Conservation (phyloP, 1,284 basidiomycete species). For the Ustanciosporium gigantosporum region DNA sequence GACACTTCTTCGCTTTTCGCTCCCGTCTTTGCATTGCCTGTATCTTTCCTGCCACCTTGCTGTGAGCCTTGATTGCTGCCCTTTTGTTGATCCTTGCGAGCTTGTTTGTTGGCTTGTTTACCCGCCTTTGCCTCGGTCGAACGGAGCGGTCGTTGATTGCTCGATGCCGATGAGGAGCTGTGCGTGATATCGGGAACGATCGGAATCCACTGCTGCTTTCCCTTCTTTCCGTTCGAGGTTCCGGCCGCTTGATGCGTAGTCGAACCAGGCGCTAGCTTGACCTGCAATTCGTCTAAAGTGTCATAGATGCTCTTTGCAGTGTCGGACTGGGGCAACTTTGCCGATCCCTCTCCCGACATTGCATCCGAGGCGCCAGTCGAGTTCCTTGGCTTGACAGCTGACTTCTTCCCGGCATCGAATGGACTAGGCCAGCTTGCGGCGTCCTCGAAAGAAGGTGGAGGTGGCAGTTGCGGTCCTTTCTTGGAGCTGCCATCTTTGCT, state of each 20-base stretch:
- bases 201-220: conserved; percentile 46
- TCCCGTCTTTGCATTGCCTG: no score
- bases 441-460: conserved; percentile 26
- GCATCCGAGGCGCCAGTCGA: neutral
- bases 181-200: conserved; percentile 46
- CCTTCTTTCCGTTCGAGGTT: conserved; percentile 15
- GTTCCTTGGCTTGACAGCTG: conserved; percentile 4
- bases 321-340: conserved; percentile 1
- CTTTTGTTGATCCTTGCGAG: no score
- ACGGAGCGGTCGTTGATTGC: no score
- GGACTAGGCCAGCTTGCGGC: conserved; percentile 37
- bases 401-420: conserved; percentile 33
- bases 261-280: conserved; percentile 17
- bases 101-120: no score
- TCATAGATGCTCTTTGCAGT: conserved; percentile 24
- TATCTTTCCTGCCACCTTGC: no score
- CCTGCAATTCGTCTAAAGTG: conserved; percentile 36
- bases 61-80: no score
- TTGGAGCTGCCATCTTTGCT: conserved; percentile 2
- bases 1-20: no score
- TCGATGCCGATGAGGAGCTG: neutral
- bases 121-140: no score
- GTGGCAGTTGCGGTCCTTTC: neutral
- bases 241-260: conserved; percentile 1
- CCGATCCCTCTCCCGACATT: neutral